Percentiles rank a stretch among this genome's conserved stretches.
Conservation (phyloP, 2,329 filamentous ascomycete genomes). For the Fusarium sp. region DNA sequence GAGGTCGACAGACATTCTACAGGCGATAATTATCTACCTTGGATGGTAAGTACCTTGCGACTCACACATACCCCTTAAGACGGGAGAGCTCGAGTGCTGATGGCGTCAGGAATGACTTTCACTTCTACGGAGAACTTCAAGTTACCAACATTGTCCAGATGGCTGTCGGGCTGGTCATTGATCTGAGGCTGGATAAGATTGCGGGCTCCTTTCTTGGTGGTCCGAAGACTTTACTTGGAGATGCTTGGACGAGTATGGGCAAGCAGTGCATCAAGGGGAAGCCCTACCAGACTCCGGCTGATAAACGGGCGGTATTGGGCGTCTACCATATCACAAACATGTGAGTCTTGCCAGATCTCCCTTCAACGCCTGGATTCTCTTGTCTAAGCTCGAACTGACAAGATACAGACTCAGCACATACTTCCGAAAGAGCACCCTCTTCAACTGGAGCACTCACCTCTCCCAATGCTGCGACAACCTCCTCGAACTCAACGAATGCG, state of each 20-base stretch:
- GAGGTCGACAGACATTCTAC: conserved; percentile 51
- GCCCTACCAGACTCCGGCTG: conserved; percentile 47
- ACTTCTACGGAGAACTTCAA: conserved; percentile 52
- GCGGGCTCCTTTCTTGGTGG: conserved; percentile 38
- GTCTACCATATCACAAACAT: conserved; percentile 52
- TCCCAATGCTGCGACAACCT: conserved; percentile 50
- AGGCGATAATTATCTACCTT: conserved; percentile 53
- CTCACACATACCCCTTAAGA: fast-evolving
- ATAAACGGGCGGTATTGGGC: conserved; percentile 55
- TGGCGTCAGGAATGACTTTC: conserved; percentile 51
- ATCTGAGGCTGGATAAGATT: conserved; percentile 52
- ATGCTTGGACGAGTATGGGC: conserved; percentile 45
- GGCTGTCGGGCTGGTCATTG: conserved; percentile 52
- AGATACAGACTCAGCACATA: conserved; percentile 3
- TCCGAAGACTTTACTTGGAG: conserved; percentile 48
- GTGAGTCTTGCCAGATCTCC: too few species aligned
- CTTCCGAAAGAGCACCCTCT: conserved; percentile 48
- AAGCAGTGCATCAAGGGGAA: conserved; percentile 29
- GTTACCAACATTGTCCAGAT: conserved; percentile 55
- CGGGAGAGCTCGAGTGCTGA: not conserved
- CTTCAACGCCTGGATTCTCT: too few species aligned
- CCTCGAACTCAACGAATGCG: conserved; percentile 42
- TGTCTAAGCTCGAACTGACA: not conserved
- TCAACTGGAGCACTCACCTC: conserved; percentile 51
- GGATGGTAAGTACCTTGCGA: conserved; percentile 48